phyloP scores from a whole-genome alignment of 495 filamentous ascomycete genomes.

The Penicillium canescens region DNA sequence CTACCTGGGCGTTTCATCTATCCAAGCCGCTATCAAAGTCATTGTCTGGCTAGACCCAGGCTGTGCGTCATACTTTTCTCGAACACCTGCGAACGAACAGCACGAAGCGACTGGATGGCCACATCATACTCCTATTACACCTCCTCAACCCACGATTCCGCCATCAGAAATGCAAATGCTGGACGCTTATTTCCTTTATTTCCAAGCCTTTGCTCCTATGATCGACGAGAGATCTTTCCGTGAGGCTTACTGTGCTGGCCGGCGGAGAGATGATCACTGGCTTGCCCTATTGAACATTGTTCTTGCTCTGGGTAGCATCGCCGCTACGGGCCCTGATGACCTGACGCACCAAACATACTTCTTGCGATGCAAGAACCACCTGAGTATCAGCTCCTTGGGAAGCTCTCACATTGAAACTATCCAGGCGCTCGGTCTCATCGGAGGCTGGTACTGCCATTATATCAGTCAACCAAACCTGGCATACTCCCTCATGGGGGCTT shows the following conservation, averaged over 20 bases:
- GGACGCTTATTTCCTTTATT: slow-evolving; percentile 74
- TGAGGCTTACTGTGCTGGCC: slow-evolving; percentile 66
- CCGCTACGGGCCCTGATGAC: slow-evolving; percentile 67
- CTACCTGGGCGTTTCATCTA: slow-evolving; percentile 80
- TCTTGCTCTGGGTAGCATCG: slow-evolving; percentile 75
- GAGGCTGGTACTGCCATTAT: slow-evolving; percentile 76
- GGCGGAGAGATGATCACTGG: slow-evolving; percentile 71
- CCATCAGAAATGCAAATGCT: slow-evolving; percentile 57
- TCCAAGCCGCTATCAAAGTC: slow-evolving; percentile 77
- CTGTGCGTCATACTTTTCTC: slow-evolving; percentile 56
- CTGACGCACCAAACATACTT: slow-evolving; percentile 73
- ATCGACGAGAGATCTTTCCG: slow-evolving; percentile 75
- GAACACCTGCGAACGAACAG: slow-evolving; percentile 30
- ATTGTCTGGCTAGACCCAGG: slow-evolving; percentile 75
- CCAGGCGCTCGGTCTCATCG: slow-evolving; percentile 66
- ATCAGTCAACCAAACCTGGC: slow-evolving; percentile 75
- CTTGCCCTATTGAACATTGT: slow-evolving; percentile 78
- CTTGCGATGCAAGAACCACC: slow-evolving; percentile 65
- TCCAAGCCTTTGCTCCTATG: slow-evolving; percentile 76
- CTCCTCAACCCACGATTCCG: slow-evolving; percentile 27
- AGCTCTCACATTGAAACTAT: slow-evolving; percentile 68
- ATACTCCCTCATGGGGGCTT: slow-evolving; percentile 50
- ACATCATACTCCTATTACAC: slow-evolving; percentile 31
- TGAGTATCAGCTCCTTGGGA: slow-evolving; percentile 48
- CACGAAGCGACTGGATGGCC: slow-evolving; percentile 15